phyloP scores from a whole-genome alignment of 2,329 filamentous ascomycete species.

The Aphanocladium album region DNA sequence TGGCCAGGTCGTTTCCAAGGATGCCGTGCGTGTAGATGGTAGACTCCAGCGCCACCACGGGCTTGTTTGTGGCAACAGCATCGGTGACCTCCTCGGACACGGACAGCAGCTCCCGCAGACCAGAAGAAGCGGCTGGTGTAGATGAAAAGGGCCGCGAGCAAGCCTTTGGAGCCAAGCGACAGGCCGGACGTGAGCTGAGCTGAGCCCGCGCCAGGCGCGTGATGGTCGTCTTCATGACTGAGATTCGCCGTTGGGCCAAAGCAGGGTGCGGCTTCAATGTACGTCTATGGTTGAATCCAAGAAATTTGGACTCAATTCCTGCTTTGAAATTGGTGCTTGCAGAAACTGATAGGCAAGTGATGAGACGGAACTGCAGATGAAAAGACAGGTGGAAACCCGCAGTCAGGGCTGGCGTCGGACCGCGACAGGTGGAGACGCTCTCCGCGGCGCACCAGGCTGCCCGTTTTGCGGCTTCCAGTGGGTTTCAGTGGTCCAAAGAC shows the following conservation, averaged over 20 bases:
- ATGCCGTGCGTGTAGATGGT: conserved; percentile 96
- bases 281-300: not conserved
- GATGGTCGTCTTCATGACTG: conserved; percentile 1
- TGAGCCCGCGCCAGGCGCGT: not conserved
- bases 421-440: not conserved
- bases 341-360: not conserved
- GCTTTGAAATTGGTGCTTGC: not conserved
- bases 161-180: not conserved
- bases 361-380: not conserved
- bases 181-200: not conserved
- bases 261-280: not conserved
- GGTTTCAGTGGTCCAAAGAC: not conserved
- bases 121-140: conserved; percentile 14
- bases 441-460: not conserved
- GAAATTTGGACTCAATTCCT: not conserved
- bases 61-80: conserved; percentile 67
- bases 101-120: conserved; percentile 48
- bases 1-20: conserved; percentile 63
- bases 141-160: not conserved
- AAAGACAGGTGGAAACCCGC: not conserved
- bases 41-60: conserved; percentile 88
- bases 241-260: not conserved
- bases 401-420: not conserved
- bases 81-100: conserved; percentile 79
- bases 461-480: not conserved